A percentile compares a stretch with the other conserved stretches of the same genome.
These are phyloP conservation scores for Simmondsia chinensis DNA, from an alignment of 148 eudicot genomes.

Conservation along the genomic window DNA sequence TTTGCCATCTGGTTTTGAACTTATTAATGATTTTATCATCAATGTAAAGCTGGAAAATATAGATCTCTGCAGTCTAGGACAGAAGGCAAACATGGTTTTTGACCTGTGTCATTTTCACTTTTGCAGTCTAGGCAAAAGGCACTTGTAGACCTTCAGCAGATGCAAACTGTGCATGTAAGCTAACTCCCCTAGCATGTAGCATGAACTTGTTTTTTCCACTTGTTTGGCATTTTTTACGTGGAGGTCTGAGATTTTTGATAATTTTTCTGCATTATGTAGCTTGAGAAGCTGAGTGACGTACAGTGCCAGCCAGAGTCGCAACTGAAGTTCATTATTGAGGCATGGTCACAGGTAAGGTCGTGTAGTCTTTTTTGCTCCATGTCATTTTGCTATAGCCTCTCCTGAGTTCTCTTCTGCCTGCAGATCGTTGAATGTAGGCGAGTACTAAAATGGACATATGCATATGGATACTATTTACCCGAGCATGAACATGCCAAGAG, in stretches of 20 bases:
- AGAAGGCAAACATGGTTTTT: too few relatives aligned
- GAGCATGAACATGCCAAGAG: slow-evolving; percentile 71
- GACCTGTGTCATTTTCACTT: too few relatives aligned
- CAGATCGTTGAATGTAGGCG: slow-evolving; percentile 96
- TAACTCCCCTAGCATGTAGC: background rate
- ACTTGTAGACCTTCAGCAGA: slow-evolving; percentile 51
- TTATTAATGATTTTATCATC: too few relatives aligned
- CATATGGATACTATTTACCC: slow-evolving; percentile 80
- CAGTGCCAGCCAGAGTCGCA: slow-evolving; percentile 82
- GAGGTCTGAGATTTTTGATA: background rate
- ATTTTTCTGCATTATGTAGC: slow-evolving; percentile 33
- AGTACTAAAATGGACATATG: slow-evolving; percentile 91
- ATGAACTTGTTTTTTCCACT: background rate
- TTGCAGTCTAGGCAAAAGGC: slow-evolving; percentile 88
- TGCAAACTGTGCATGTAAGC: slow-evolving; percentile 77
- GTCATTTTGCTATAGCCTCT: background rate
- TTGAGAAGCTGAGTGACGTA: slow-evolving; percentile 70
- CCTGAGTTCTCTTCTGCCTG: slow-evolving; percentile 10
- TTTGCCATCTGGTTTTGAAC: too few relatives aligned
- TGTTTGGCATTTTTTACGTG: background rate
- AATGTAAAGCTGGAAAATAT: too few relatives aligned
- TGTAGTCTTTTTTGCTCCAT: background rate
- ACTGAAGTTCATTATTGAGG: slow-evolving; percentile 74
- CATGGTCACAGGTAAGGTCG: slow-evolving; percentile 73
- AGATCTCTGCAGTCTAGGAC: too few relatives aligned